Conservation (phyloP, 441 rosid species). For the Melastoma candidum region DNA sequence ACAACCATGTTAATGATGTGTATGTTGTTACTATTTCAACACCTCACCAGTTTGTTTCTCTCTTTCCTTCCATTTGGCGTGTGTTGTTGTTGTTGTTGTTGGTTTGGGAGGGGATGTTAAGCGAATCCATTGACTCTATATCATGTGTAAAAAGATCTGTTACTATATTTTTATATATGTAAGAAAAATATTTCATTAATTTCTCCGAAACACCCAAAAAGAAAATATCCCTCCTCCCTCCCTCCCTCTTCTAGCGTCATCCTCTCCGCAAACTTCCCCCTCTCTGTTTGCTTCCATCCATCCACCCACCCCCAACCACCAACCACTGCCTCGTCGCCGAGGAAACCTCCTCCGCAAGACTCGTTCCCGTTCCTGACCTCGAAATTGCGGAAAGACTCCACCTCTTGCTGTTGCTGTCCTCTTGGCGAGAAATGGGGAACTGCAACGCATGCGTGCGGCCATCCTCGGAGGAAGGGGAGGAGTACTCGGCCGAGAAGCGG, state of each 20-base stretch:
- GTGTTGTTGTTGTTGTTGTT: no score
- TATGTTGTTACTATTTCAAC: no score
- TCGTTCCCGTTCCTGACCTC: background rate
- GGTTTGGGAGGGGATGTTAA: no score
- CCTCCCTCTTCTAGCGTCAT: slow-evolving; percentile 20
- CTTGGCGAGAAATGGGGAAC: slow-evolving; percentile 57
- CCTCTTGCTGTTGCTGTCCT: background rate
- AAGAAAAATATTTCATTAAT: background rate
- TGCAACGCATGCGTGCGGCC: slow-evolving; percentile 75
- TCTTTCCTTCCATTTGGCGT: no score
- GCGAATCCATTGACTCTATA: no score
- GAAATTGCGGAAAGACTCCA: background rate
- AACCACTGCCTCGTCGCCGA: background rate
- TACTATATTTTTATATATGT: no score
- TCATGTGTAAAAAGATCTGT: no score
- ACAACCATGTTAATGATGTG: no score
- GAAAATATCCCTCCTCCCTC: slow-evolving; percentile 35
- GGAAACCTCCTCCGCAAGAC: background rate
- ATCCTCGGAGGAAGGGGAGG: slow-evolving; percentile 20
- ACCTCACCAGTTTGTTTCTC: no score
- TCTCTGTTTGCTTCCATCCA: background rate
- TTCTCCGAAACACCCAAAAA: no score
- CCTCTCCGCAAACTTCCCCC: background rate
- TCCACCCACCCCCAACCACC: slow-evolving; percentile 14
- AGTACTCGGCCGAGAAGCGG: slow-evolving; percentile 20